phyloP scores from a whole-genome alignment of 805 yeast species.

The Ogataea allantospora region DNA sequence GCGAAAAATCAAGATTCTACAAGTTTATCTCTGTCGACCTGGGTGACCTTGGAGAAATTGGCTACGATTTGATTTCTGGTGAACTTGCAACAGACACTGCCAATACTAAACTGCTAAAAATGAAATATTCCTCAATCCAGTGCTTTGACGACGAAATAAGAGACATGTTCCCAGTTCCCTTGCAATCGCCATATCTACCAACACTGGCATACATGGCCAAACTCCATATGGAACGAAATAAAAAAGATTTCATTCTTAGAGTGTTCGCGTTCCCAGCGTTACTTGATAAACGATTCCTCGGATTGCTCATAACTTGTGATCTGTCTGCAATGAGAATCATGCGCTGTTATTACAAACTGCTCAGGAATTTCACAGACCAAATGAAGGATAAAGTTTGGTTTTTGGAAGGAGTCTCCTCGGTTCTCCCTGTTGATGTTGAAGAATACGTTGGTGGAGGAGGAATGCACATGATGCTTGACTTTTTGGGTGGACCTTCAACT shows the following conservation, averaged over 20 bases:
- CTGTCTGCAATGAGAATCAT: constrained; percentile 85
- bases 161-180: constrained; percentile 83
- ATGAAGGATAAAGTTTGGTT: constrained; percentile 93
- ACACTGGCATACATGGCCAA: constrained; percentile 84
- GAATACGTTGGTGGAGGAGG: constrained; percentile 90
- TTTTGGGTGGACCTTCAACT: constrained; percentile 63
- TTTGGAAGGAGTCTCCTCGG: constrained; percentile 84
- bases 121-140: constrained; percentile 54
- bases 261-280: constrained; percentile 93
- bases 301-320: constrained; percentile 80
- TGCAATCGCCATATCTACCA: constrained; percentile 81
- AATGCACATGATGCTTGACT: constrained; percentile 88
- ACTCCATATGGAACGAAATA: constrained; percentile 74
- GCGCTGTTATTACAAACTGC: constrained; percentile 79
- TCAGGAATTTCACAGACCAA: constrained; percentile 78
- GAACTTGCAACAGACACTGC: constrained; percentile 25
- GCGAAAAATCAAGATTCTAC: constrained; percentile 62
- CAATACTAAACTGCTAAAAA: constrained; percentile 17
- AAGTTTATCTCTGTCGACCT: constrained; percentile 80
- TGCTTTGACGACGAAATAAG: constrained; percentile 86
- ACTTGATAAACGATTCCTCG: constrained; percentile 75
- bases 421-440: constrained; percentile 88
- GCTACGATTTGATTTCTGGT: constrained; percentile 36
- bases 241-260: constrained; percentile 80
- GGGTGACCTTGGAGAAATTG: constrained; percentile 81